Base-by-base conservation (phyloP, 345 rosid species). In the Ceriops zippeliana region DNA sequence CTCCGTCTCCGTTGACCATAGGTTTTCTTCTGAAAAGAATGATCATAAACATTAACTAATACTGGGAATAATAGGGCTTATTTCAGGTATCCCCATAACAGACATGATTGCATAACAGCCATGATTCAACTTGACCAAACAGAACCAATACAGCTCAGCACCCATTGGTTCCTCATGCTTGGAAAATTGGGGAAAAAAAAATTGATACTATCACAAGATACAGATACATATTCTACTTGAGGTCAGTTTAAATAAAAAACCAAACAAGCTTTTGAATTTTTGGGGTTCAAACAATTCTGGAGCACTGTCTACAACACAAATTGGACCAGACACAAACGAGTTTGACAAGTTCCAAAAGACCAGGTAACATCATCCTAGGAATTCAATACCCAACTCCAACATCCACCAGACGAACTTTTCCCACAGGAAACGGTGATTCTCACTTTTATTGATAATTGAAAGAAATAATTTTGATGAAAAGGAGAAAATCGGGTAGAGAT, bases 1-100 rank as follows among this genome's bases (percentile, higher is more conserved):
- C 90, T 87, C n/a, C 96, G 76, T 72, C 74, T 92, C 66, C 89
- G 93, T 82, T 88, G 98, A 75, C 82, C 78, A 58, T 64, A 87
- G 62, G 47, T 87, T 78, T 87, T 88, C 91, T 86, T 92, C 95
- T 90, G 80, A 63, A 51, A 59, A 49, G 31, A 64, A 32, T 51
- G 76, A 66, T 56, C 37, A 70, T 49, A 47, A 56, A 10, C 59
- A 22, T 22, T 26, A 22, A 20, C 22, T 3, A 21, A 56, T 24
- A 8, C 30, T n/a, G 10, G 30, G 28, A 56, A 56, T 56, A 10
- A 56, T 22, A 9, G 24, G 30, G 15, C 4, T 56, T 21, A 24
- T 42, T 15, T 42, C 49, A 15, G 15, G 49, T 42, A 13, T 42
- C 17, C 37, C 7, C 58, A 65, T 34, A 65, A 22, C 28, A 69